A percentile compares a stretch with the other conserved stretches of the same genome.
phyloP scores from a whole-genome alignment of 768 basidiomycete species.

The Trametes gibbosa region DNA sequence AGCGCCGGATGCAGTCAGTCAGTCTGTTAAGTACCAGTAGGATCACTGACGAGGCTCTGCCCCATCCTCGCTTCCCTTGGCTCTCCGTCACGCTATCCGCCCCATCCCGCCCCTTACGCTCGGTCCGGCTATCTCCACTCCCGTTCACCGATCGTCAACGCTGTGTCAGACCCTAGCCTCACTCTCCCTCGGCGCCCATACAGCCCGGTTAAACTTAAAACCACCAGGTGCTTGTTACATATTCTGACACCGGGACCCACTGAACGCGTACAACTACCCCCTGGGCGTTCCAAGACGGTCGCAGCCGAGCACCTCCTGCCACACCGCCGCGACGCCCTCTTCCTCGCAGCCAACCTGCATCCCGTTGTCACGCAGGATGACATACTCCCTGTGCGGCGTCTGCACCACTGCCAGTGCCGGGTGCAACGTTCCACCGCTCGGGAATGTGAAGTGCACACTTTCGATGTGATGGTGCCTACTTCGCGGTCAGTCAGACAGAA shows the following conservation, averaged over 20 bases:
- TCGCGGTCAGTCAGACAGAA: background rate
- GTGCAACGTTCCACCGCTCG: slow-evolving; percentile 47
- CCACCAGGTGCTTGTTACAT: no score
- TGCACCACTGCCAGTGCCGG: slow-evolving; percentile 66
- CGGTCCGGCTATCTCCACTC: no score
- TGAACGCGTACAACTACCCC: background rate
- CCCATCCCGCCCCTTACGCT: no score
- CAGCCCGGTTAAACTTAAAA: no score
- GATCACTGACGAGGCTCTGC: no score
- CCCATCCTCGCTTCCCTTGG: no score
- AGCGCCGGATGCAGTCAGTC: no score
- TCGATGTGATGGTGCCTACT: slow-evolving; percentile 73
- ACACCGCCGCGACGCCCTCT: slow-evolving; percentile 60
- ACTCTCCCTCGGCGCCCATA: no score
- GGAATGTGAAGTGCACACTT: slow-evolving; percentile 61
- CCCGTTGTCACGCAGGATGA: slow-evolving; percentile 69
- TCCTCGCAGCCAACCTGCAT: slow-evolving; percentile 78
- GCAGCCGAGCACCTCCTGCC: slow-evolving; percentile 61
- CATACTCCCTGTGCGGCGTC: slow-evolving; percentile 67
- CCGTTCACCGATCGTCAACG: background rate
- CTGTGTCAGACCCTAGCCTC: background rate
- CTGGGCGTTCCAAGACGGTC: slow-evolving; percentile 17
- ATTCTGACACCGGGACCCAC: background rate
- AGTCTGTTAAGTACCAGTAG: no score
- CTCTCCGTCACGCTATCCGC: no score